Evolutionary conservation across 2,329 filamentous ascomycete species (phyloP).

Genomic region (Neofusicoccum parvum): DNA sequence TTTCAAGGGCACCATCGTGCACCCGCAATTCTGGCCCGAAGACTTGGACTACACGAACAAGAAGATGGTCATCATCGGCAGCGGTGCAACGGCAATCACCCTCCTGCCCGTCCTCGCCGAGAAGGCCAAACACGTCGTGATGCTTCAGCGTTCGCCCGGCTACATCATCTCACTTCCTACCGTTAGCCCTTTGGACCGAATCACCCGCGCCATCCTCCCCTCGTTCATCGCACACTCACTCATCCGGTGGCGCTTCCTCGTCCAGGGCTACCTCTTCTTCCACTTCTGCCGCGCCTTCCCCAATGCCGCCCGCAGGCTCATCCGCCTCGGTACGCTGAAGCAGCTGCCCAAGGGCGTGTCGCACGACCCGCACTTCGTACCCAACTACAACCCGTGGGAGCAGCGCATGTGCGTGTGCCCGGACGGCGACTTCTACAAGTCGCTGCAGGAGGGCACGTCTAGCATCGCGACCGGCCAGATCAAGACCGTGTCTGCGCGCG

Average conservation of each 20-base stretch:
- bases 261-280: slow-evolving; percentile 53
- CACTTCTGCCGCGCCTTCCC: slow-evolving; percentile 59
- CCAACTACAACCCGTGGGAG: slow-evolving; percentile 59
- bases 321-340: slow-evolving; percentile 50
- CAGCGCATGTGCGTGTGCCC: slow-evolving; percentile 75
- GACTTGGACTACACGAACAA: slow-evolving; percentile 67
- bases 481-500: slow-evolving; percentile 50
- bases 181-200: slow-evolving; percentile 38
- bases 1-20: slow-evolving; percentile 65
- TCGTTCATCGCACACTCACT: slow-evolving; percentile 49
- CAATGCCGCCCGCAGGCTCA: slow-evolving; percentile 47
- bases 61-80: slow-evolving; percentile 72
- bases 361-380: slow-evolving; percentile 50
- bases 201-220: slow-evolving; percentile 51
- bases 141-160: slow-evolving; percentile 77
- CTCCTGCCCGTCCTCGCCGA: slow-evolving; percentile 69
- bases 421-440: slow-evolving; percentile 61
- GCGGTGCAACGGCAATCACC: slow-evolving; percentile 78
- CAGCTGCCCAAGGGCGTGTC: slow-evolving; percentile 53
- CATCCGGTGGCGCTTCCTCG: slow-evolving; percentile 55
- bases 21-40: slow-evolving; percentile 77
- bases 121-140: slow-evolving; percentile 67
- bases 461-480: slow-evolving; percentile 60
- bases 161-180: slow-evolving; percentile 63
- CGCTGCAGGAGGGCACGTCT: slow-evolving; percentile 53